Base-by-base conservation (phyloP, 805 yeast genomes). In the Candida ficus region DNA sequence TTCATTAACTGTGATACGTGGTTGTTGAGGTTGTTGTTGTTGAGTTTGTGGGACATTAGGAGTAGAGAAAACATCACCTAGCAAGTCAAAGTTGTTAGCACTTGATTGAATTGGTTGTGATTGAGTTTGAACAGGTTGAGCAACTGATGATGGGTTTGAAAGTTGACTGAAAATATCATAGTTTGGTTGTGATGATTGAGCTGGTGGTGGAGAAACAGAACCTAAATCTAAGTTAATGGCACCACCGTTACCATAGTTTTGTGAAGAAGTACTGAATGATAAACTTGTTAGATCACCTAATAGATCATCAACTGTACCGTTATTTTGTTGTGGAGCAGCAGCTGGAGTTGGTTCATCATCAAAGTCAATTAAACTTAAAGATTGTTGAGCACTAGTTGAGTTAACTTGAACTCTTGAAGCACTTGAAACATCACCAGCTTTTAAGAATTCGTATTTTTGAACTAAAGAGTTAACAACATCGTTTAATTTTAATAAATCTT, bases 401-500 rank as follows among this genome's bases (percentile, higher is more conserved):
- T 67, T 56, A 17, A 76, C 76, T 38, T 72, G 61, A 19, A 73
- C 66, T 30, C 62, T 56, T 4, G 66, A 52, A 12, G 90, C 89
- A 39, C 68, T 75, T 11, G 64, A 67, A 14, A 69, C 56, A 47
- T 84, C 77, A 25, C 95, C 95, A 21, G 69, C 62, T 56, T 78
- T 79, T 54, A 88, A 67, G 18, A 78, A 66, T 33, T 72, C 75
- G 63, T 76, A 87, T 62, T 85, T 87, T 31, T 71, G 70, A 38
- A 88, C 61, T 38, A 88, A 72, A 6, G 75, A 68, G 57, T 86
- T 82, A 46, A 90, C 81, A 40, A 74, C 74, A 58, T 87, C 96
- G 60, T 87, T 86, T 42, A 93, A 68, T 27, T 68, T 69, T 38
- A 86, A 67, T 39, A 93, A 64, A 44, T 77, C 80, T 37, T 68